A percentile compares a stretch with the other conserved stretches of the same genome.
These are phyloP conservation scores for Blastobotrys peoriensis DNA, from an alignment of 805 yeast species.

Conservation along the genomic window DNA sequence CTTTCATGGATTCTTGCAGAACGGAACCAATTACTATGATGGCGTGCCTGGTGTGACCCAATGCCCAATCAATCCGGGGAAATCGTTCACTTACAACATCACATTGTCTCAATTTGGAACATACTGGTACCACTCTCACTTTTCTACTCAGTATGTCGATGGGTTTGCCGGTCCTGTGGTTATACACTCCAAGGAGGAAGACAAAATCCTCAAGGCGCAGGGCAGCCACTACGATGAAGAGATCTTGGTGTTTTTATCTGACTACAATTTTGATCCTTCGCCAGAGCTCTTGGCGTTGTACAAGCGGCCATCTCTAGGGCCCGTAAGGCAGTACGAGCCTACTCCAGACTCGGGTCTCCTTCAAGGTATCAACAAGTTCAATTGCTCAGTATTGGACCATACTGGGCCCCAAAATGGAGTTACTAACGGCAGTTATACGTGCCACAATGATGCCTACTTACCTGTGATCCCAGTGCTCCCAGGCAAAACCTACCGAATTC, in stretches of 20 bases:
- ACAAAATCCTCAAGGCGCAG: conserved; percentile 21
- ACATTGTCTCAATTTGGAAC: conserved; percentile 41
- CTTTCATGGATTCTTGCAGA: conserved; percentile 47
- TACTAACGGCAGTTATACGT: too few relatives aligned
- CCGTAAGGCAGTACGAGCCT: conserved; percentile 36
- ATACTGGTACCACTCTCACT: conserved; percentile 53
- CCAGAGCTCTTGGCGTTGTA: conserved; percentile 33
- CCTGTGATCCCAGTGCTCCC: conserved; percentile 17
- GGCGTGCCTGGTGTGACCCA: conserved; percentile 49
- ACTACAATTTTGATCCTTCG: conserved; percentile 35
- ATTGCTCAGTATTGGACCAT: conserved; percentile 17
- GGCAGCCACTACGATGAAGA: conserved; percentile 26
- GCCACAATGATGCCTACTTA: conserved; percentile 20
- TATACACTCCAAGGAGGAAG: conserved; percentile 35
- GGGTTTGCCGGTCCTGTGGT: conserved; percentile 46
- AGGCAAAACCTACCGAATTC: conserved; percentile 18
- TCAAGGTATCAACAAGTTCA: conserved; percentile 35
- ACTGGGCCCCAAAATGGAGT: too few relatives aligned
- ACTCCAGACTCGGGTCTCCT: conserved; percentile 37
- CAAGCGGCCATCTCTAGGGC: conserved; percentile 36
- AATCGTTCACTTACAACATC: conserved; percentile 38
- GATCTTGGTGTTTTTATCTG: conserved; percentile 35
- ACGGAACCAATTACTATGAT: conserved; percentile 43
- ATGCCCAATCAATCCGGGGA: conserved; percentile 43
- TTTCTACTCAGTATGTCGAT: conserved; percentile 40